Percentiles rank a stretch among this genome's conserved stretches.
Evolutionary conservation across 148 eudicot species (phyloP).

Genomic region (Rhododendron molle): DNA sequence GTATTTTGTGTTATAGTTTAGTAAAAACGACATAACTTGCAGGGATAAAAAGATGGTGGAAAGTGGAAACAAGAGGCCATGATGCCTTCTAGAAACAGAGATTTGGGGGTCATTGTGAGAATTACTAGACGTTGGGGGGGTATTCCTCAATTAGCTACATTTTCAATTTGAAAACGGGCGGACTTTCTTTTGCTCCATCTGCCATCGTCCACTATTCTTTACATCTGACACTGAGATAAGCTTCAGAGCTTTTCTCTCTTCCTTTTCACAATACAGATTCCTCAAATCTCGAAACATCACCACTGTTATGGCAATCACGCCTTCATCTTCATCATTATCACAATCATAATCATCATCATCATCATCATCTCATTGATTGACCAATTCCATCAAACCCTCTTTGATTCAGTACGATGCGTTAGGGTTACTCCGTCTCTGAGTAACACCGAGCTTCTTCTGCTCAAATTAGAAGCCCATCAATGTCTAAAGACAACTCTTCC

Average conservation of each 20-base stretch:
- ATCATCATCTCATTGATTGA: background rate
- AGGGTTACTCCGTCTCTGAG: conserved; percentile 1
- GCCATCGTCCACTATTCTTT: background rate
- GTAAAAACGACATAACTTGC: no score
- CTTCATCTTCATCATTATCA: background rate
- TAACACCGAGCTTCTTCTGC: background rate
- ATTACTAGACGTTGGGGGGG: background rate
- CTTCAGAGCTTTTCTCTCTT: background rate
- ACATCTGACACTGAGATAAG: background rate
- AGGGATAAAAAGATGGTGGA: no score
- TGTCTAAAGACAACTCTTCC: conserved; percentile 26
- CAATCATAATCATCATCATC: background rate
- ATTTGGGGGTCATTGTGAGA: conserved; percentile 1
- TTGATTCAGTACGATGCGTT: background rate
- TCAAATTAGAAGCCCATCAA: background rate
- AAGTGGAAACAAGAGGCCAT: no score
- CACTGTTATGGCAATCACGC: background rate
- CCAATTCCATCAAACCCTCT: background rate
- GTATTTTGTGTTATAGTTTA: no score
- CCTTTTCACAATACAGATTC: background rate
- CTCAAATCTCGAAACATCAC: background rate
- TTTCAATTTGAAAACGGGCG: conserved; percentile 21
- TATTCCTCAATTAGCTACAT: conserved; percentile 50
- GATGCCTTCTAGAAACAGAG: no score
- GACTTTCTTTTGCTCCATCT: background rate